Conservation (phyloP, 805 yeast genomes). For the Candida ovalis region DNA sequence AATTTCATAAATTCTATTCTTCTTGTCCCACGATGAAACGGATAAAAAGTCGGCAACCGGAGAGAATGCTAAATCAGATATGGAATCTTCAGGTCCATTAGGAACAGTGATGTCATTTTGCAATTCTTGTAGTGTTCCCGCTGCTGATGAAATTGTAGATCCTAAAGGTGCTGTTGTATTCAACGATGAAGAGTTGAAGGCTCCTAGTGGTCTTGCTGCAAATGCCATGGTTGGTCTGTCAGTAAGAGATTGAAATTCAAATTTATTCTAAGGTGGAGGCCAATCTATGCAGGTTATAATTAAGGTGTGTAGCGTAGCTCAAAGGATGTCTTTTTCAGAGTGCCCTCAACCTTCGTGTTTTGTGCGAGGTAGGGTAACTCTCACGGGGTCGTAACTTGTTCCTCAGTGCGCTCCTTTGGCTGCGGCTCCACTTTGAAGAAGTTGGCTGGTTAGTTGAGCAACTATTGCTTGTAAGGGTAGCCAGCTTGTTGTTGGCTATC, state of each 20-base stretch:
- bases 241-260: constrained; percentile 12
- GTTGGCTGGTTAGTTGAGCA: no score
- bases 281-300: no score
- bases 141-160: constrained; percentile 30
- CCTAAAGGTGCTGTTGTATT: constrained; percentile 6
- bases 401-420: no score
- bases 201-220: constrained; percentile 26
- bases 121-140: constrained; percentile 53
- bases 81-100: constrained; percentile 89
- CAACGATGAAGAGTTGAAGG: constrained; percentile 17
- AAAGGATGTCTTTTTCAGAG: no score
- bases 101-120: constrained; percentile 66
- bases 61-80: constrained; percentile 79
- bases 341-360: no score
- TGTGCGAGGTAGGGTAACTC: no score
- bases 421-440: no score
- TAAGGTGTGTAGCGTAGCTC: no score
- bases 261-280: no score
- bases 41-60: constrained; percentile 80
- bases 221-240: constrained; percentile 27
- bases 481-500: no score
- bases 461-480: no score
- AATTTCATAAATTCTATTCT: constrained; percentile 89
- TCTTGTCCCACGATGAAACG: constrained; percentile 91
- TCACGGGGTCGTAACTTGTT: no score